Conservation (phyloP, 257 asterid genomes). For the Mentha longifolia region DNA sequence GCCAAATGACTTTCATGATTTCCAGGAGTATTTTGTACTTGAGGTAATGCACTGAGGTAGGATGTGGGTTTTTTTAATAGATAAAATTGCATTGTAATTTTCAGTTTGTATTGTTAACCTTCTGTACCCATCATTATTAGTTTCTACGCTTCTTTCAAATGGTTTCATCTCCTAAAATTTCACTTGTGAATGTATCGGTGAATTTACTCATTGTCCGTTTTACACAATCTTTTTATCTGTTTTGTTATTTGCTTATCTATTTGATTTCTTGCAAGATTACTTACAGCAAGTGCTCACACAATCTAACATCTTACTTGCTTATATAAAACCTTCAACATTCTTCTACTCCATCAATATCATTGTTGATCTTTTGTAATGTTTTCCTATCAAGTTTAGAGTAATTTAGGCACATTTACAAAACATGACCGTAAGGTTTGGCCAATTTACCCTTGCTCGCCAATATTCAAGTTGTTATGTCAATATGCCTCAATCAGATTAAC, state of each 20-base stretch:
- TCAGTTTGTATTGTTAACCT: constrained; percentile 4
- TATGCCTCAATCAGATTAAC: neutral
- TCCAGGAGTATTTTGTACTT: constrained; percentile 98
- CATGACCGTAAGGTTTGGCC: neutral
- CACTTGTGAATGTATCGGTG: neutral
- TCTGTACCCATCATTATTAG: constrained; percentile 14
- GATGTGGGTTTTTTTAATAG: constrained; percentile 55
- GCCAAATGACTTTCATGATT: constrained; percentile 96
- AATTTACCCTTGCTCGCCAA: neutral
- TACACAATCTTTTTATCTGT: neutral
- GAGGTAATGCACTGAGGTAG: constrained; percentile 99
- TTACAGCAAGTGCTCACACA: neutral
- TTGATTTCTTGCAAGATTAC: neutral
- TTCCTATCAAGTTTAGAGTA: constrained; percentile 3
- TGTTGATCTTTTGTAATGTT: neutral
- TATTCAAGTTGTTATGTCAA: neutral
- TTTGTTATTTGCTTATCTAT: constrained; percentile 7
- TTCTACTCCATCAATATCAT: neutral
- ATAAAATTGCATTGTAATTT: constrained; percentile 34
- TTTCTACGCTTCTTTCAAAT: constrained; percentile 9
- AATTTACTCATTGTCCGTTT: constrained; percentile 10
- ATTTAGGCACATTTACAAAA: neutral
- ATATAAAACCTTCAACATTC: neutral
- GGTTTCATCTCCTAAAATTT: constrained; percentile 8
- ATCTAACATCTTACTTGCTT: constrained; percentile 20